phyloP scores from a whole-genome alignment of 2,329 filamentous ascomycete species.

The Alternaria triticina region DNA sequence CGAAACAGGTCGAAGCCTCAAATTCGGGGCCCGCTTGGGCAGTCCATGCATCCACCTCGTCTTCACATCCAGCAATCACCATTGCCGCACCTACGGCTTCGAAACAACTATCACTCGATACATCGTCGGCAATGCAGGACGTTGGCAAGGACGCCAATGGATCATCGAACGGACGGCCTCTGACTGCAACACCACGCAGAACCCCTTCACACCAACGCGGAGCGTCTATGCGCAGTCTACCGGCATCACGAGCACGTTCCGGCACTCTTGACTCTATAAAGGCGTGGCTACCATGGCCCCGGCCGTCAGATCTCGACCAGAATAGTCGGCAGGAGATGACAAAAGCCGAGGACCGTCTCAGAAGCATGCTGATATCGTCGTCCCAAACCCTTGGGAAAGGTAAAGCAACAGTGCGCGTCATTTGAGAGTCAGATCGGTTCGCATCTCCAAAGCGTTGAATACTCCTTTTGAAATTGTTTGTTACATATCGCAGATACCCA shows the following conservation, averaged over 20 bases:
- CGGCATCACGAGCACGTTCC: conserved; percentile 29
- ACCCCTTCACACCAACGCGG: conserved; percentile 28
- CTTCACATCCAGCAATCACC: conserved; percentile 41
- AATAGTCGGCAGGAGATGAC: conserved; percentile 32
- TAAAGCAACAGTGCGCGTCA: conserved; percentile 32
- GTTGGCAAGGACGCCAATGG: conserved; percentile 16
- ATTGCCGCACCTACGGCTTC: conserved; percentile 42
- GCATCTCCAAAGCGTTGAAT: background rate
- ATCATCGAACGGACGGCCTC: conserved; percentile 13
- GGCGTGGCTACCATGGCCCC: conserved; percentile 47
- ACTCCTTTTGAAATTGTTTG: background rate
- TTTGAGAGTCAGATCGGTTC: conserved; percentile 10
- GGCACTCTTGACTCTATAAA: conserved; percentile 40
- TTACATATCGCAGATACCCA: background rate
- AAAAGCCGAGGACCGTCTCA: conserved; percentile 39
- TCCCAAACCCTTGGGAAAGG: conserved; percentile 35
- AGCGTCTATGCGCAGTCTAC: conserved; percentile 29
- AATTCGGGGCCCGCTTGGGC: conserved; percentile 35
- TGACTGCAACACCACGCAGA: conserved; percentile 17
- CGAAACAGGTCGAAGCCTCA: conserved; percentile 12
- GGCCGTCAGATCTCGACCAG: conserved; percentile 22
- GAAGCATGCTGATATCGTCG: conserved; percentile 39
- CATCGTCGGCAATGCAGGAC: conserved; percentile 36
- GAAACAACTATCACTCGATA: conserved; percentile 45
- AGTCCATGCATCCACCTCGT: conserved; percentile 31